Evolutionary conservation across 164 flowering plant species (phyloP).

Genomic region (Chimonanthus praecox): DNA sequence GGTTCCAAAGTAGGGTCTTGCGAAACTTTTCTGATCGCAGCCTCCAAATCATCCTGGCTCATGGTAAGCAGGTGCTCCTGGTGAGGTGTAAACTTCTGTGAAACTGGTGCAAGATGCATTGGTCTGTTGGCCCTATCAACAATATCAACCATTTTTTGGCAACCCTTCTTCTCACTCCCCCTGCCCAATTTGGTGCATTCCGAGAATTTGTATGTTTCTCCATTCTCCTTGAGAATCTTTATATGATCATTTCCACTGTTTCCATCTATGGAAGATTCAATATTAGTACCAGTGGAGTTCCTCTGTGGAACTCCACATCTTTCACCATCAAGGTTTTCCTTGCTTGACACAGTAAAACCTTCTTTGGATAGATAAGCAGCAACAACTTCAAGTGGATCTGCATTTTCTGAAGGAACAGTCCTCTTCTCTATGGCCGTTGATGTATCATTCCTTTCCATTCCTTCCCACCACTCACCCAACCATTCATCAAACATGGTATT

Average conservation of each 20-base stretch:
- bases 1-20: slow-evolving; percentile 56
- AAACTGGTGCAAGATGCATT: slow-evolving; percentile 13
- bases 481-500: slow-evolving; percentile 87
- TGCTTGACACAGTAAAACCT: slow-evolving; percentile 15
- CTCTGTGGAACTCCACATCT: slow-evolving; percentile 6
- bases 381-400: slow-evolving; percentile 48
- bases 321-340: slow-evolving; percentile 15
- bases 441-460: slow-evolving; percentile 17
- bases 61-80: slow-evolving; percentile 31
- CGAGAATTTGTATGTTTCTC: slow-evolving; percentile 15
- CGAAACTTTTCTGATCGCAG: slow-evolving; percentile 52
- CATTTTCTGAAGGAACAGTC: slow-evolving; percentile 21
- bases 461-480: slow-evolving; percentile 89
- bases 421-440: slow-evolving; percentile 24
- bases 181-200: slow-evolving; percentile 15
- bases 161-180: slow-evolving; percentile 24
- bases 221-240: slow-evolving; percentile 15
- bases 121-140: slow-evolving; percentile 18
- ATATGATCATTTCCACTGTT: slow-evolving; percentile 14
- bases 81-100: slow-evolving; percentile 21
- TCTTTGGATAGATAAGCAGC: slow-evolving; percentile 42
- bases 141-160: slow-evolving; percentile 11
- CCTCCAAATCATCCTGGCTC: slow-evolving; percentile 66
- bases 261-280: slow-evolving; percentile 12
- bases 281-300: slow-evolving; percentile 12